phyloP scores from a whole-genome alignment of 2,329 filamentous ascomycete species.

The Epichloe scottii region DNA sequence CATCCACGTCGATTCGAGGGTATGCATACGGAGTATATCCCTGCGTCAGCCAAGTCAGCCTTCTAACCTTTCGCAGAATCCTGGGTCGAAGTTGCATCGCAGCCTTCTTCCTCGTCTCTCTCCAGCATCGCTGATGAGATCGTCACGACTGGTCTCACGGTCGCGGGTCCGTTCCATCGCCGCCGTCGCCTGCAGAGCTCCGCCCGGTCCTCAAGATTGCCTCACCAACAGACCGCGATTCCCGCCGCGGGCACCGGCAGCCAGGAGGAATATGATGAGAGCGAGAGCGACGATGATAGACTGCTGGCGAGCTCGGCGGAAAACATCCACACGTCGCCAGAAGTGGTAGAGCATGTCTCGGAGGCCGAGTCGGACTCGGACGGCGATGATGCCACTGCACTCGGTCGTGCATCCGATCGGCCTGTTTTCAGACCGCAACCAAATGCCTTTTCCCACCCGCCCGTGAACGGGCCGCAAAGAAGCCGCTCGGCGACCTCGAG shows the following conservation, averaged over 20 bases:
- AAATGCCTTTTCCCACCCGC: constrained; percentile 83
- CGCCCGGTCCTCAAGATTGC: constrained; percentile 16
- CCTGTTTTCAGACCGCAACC: constrained; percentile 70
- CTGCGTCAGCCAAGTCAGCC: neutral
- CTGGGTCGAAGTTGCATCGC: constrained; percentile 89
- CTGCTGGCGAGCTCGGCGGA: constrained; percentile 48
- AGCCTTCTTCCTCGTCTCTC: constrained; percentile 84
- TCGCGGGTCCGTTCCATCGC: constrained; percentile 52
- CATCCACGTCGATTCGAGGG: constrained; percentile 25
- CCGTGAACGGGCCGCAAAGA: constrained; percentile 35
- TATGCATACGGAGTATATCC: constrained; percentile 12
- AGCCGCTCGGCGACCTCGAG: constrained; percentile 37
- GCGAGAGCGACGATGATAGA: constrained; percentile 74
- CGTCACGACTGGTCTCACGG: constrained; percentile 73
- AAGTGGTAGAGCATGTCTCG: constrained; percentile 30
- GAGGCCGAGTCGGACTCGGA: constrained; percentile 37
- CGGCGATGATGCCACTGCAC: constrained; percentile 71
- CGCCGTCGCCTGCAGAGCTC: constrained; percentile 38
- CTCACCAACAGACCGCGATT: constrained; percentile 28
- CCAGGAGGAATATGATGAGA: constrained; percentile 91
- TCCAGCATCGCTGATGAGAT: constrained; percentile 82
- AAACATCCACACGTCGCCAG: constrained; percentile 26
- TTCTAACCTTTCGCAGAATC: constrained; percentile 51
- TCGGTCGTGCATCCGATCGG: constrained; percentile 48
- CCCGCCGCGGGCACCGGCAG: constrained; percentile 50